Conservation (phyloP, 345 rosid species). For the Aurinia saxatilis region DNA sequence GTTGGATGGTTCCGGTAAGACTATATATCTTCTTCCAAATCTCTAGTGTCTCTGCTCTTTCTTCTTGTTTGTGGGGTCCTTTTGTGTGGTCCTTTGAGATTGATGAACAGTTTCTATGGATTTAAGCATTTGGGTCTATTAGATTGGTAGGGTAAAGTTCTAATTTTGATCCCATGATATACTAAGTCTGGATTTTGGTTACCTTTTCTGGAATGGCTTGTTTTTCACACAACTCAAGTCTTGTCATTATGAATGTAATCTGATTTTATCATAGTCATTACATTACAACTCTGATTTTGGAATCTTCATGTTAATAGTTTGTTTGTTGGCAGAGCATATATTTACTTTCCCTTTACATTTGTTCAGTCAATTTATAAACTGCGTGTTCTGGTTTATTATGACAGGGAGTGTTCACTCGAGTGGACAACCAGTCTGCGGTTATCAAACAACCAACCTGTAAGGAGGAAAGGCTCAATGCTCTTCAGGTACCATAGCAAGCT, state of each 20-base stretch:
- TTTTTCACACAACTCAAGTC: neutral
- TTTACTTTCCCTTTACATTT: neutral
- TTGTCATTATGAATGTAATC: neutral
- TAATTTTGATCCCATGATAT: neutral
- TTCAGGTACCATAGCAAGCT: slow-evolving; percentile 38
- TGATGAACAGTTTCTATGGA: neutral
- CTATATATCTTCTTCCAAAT: neutral
- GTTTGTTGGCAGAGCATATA: neutral
- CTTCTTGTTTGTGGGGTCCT: neutral
- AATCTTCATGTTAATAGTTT: neutral
- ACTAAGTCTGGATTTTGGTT: neutral
- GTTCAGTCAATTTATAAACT: neutral
- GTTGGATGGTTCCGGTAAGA: slow-evolving; percentile 74
- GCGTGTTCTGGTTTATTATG: neutral
- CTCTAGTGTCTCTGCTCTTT: neutral
- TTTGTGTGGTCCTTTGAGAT: neutral
- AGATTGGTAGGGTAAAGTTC: neutral
- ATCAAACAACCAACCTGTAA: slow-evolving; percentile 41
- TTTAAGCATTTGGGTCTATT: neutral
- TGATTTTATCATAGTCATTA: neutral
- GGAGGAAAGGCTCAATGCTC: slow-evolving; percentile 47
- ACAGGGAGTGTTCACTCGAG: slow-evolving; percentile 46
- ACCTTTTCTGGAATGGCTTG: neutral
- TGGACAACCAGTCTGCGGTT: slow-evolving; percentile 49
- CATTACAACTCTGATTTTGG: neutral